These are phyloP conservation scores for Magnolia kwangsiensis DNA, from an alignment of 164 flowering plant genomes.

Conservation along the genomic window DNA sequence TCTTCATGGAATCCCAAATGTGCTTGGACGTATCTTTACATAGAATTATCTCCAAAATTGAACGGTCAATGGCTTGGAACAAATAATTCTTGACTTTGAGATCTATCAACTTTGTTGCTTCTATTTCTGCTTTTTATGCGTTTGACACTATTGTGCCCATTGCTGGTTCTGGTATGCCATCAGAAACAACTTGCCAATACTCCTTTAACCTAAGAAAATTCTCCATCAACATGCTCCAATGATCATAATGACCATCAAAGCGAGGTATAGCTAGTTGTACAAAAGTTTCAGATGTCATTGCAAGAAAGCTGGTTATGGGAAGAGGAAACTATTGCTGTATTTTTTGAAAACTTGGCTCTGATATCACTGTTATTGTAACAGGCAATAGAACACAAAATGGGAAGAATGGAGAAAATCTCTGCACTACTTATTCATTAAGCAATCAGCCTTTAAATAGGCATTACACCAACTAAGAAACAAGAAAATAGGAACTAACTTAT, in stretches of 20 bases:
- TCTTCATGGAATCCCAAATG: too few species aligned
- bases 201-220: neutral
- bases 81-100: neutral
- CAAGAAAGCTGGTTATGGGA: neutral
- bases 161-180: neutral
- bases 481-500: too few species aligned
- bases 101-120: neutral
- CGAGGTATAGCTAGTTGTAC: neutral
- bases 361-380: neutral
- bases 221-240: constrained; percentile 1
- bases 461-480: too few species aligned
- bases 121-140: neutral
- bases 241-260: constrained; percentile 2
- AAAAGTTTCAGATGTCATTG: neutral
- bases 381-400: too few species aligned
- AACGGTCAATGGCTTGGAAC: neutral
- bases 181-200: neutral
- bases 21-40: neutral
- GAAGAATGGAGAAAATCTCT: too few species aligned
- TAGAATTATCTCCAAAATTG: neutral
- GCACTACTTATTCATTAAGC: too few species aligned
- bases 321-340: too few species aligned
- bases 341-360: neutral
- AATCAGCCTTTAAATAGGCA: too few species aligned
- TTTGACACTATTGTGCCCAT: neutral